phyloP scores from a whole-genome alignment of 257 asterid genomes.

The Salvia rosmarinus region DNA sequence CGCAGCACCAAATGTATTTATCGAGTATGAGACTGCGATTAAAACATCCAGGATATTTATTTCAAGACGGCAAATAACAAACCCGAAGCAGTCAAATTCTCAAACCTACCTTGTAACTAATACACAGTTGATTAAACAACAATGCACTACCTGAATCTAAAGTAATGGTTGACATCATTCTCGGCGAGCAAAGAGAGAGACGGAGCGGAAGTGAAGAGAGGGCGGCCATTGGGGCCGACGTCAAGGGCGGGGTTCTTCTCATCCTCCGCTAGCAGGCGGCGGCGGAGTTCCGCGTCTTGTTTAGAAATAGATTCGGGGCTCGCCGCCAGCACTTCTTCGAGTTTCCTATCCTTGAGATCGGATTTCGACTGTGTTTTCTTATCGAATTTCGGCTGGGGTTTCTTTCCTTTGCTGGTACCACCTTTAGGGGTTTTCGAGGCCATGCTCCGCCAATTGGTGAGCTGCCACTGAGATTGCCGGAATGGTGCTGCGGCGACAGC shows the following conservation, averaged over 20 bases:
- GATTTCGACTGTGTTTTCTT: conserved; percentile 50
- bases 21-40: too few species aligned
- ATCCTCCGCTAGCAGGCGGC: conserved; percentile 74
- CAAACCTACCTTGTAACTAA: not conserved
- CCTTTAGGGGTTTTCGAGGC: conserved; percentile 50
- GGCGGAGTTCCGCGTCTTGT: conserved; percentile 63
- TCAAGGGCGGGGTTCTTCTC: conserved; percentile 70
- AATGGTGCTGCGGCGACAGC: conserved; percentile 39
- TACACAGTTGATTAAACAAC: not conserved
- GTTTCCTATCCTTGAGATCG: conserved; percentile 45
- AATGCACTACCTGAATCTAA: conserved; percentile 65
- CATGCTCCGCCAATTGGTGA: conserved; percentile 46
- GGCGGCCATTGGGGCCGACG: conserved; percentile 77
- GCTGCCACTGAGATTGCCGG: conserved; percentile 42
- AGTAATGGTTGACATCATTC: conserved; percentile 61
- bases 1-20: too few species aligned
- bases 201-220: conserved; percentile 63
- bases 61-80: conserved; percentile 5
- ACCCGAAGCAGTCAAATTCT: not conserved
- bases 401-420: conserved; percentile 42
- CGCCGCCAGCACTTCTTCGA: conserved; percentile 43
- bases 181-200: conserved; percentile 61
- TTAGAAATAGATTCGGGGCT: conserved; percentile 42
- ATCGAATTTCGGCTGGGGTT: conserved; percentile 43
- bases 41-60: too few species aligned